Evolutionary conservation across 1,139 yeast genomes (phyloP), one percentile per base, ranked within the genome.

Genomic region (Nakaseomyces glabratus): DNA sequence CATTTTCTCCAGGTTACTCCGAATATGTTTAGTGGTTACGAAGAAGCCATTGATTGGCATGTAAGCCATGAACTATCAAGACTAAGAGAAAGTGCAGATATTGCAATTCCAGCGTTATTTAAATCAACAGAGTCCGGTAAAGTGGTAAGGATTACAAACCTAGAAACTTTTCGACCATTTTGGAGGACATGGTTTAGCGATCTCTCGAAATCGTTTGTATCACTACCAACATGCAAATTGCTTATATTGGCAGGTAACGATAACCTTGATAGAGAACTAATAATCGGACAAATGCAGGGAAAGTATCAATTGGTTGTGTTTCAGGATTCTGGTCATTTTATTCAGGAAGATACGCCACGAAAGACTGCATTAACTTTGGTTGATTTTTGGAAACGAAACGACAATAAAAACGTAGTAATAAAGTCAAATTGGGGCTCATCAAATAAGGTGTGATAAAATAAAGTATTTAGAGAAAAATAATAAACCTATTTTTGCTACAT

Each of bases 261-360:
- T 50, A 74, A 84, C 7, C 64, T 93, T 19, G 98, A 93, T 58
- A 85, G 80, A 43, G 71, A 72, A 30, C 63, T 90, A 28, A 85
- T 86, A 55, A 78, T 90, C 38, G 98, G 96, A 0, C 98, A 93
- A 59, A 90, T 90, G 98, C 97, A 88, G 60, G 93, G 93, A 0
- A 85, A 82, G 52, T 90, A 81, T 56, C 98, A 90, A 57, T 66
- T 90, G 31, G 76, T 84, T 11, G 93, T 86, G 3, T 80, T 86
- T 57, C 77, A 73, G 50, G 78, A 74, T 24, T 67, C 88, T 1
- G 96, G 97, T 1, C 99, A 90, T 60, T 90, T 86, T 49, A 64
- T 90, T 13, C 98, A 90, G 34, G 98, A 90, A 55, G 99, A 90
- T 56, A 68, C 72, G 9, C 93, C 97, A 0, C 58, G 52, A 10